These are phyloP conservation scores for Neurospora crassa DNA, from an alignment of 2,329 filamentous ascomycete species.

Conservation along the genomic window DNA sequence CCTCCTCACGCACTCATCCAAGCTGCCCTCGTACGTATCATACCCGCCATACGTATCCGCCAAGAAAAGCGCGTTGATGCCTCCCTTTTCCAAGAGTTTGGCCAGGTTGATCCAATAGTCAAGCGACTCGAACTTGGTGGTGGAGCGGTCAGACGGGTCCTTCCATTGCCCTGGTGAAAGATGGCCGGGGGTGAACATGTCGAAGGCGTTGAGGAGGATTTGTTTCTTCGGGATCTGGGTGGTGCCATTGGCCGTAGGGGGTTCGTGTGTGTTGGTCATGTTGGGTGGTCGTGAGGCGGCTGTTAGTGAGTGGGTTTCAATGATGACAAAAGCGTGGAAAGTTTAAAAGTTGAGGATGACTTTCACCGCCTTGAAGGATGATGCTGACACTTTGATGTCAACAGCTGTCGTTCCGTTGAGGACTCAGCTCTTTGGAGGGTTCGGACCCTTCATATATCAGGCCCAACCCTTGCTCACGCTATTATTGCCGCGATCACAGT, in stretches of 20 bases:
- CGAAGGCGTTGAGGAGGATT: constrained; percentile 55
- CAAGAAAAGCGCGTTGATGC: constrained; percentile 55
- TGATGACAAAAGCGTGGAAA: background rate
- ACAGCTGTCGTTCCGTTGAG: background rate
- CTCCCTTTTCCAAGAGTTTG: constrained; percentile 49
- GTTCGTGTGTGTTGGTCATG: constrained; percentile 1
- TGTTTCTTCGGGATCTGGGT: constrained; percentile 32
- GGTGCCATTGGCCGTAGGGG: background rate
- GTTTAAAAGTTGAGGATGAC: background rate
- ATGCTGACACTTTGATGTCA: background rate
- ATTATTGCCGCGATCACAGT: background rate
- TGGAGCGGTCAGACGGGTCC: constrained; percentile 52
- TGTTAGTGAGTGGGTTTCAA: background rate
- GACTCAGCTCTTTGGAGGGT: background rate
- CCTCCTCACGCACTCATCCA: constrained; percentile 51
- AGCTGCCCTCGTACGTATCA: constrained; percentile 49
- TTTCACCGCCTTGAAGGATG: background rate
- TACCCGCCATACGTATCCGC: constrained; percentile 58
- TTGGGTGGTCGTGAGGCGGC: background rate
- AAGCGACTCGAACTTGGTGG: constrained; percentile 45
- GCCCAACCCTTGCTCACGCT: background rate
- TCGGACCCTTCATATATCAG: background rate
- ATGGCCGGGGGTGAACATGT: constrained; percentile 57
- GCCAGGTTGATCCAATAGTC: constrained; percentile 57
- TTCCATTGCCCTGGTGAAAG: constrained; percentile 60